A percentile compares a stretch with the other conserved stretches of the same genome.
Evolutionary conservation across 768 basidiomycete genomes (phyloP).

Genomic region (Rickenella mellea): DNA sequence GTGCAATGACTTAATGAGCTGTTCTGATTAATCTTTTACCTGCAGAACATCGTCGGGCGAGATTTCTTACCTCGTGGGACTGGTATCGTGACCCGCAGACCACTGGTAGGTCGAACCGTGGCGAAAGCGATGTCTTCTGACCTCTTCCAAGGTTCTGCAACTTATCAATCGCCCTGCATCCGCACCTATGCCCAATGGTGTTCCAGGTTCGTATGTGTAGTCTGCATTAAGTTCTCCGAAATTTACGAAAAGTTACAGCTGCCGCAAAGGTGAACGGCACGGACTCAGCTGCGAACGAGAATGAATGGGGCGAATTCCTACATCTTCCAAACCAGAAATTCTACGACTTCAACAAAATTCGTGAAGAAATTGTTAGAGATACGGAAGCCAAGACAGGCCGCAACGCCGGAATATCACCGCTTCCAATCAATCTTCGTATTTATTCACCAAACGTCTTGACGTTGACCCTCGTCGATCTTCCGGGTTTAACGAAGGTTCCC

Average conservation of each 20-base stretch:
- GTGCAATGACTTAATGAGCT: neutral
- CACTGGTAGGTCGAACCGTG: slow-evolving; percentile 56
- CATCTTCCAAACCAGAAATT: slow-evolving; percentile 96
- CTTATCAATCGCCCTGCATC: slow-evolving; percentile 76
- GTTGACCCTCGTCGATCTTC: slow-evolving; percentile 93
- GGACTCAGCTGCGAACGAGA: slow-evolving; percentile 75
- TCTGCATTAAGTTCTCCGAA: neutral
- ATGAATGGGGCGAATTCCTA: slow-evolving; percentile 99
- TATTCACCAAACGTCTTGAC: slow-evolving; percentile 97
- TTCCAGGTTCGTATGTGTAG: slow-evolving; percentile 25
- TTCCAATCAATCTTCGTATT: slow-evolving; percentile 95
- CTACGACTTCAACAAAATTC: slow-evolving; percentile 94
- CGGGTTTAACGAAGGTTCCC: slow-evolving; percentile 90
- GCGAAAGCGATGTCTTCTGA: slow-evolving; percentile 3
- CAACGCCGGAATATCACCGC: slow-evolving; percentile 96
- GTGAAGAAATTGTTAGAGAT: slow-evolving; percentile 92
- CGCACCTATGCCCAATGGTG: slow-evolving; percentile 32
- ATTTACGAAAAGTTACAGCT: slow-evolving; percentile 1
- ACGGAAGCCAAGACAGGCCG: slow-evolving; percentile 98
- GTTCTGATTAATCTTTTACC: slow-evolving; percentile 1
- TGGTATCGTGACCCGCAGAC: slow-evolving; percentile 96
- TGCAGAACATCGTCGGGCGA: slow-evolving; percentile 91
- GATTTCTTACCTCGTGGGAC: slow-evolving; percentile 99
- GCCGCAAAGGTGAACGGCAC: slow-evolving; percentile 16
- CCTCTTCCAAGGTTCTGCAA: slow-evolving; percentile 65